A percentile compares a stretch with the other conserved stretches of the same genome.
Evolutionary conservation across 176 grass and related monocot species (phyloP).

Genomic region (Aegilops longissima): DNA sequence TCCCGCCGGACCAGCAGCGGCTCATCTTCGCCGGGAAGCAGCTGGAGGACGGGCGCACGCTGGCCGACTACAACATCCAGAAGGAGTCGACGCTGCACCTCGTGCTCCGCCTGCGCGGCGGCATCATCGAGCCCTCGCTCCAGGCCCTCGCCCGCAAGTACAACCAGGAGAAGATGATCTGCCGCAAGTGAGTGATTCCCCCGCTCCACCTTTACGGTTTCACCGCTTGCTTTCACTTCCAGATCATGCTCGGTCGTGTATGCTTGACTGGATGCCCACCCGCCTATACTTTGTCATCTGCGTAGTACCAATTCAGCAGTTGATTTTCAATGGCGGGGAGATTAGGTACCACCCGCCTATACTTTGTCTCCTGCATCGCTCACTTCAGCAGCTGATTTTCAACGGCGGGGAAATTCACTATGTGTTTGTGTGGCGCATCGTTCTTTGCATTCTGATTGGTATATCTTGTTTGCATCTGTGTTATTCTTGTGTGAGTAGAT

Average conservation of each 20-base stretch:
- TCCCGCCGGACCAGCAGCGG: constrained; percentile 93
- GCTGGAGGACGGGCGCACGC: constrained; percentile 85
- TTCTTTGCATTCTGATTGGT: no score
- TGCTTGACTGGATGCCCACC: no score
- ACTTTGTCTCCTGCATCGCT: constrained; percentile 52
- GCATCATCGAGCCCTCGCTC: constrained; percentile 84
- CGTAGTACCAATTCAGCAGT: constrained; percentile 24
- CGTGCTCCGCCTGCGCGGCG: constrained; percentile 80
- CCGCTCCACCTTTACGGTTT: no score
- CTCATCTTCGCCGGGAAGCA: constrained; percentile 96
- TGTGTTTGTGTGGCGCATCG: no score
- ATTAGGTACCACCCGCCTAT: not conserved
- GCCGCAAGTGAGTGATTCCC: constrained; percentile 52
- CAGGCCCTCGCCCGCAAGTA: constrained; percentile 96
- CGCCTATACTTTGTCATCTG: constrained; percentile 61
- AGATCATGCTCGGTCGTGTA: not conserved
- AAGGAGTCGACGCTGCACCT: constrained; percentile 93
- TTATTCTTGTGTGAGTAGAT: not conserved
- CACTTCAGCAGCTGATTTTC: constrained; percentile 51
- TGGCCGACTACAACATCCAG: constrained; percentile 98
- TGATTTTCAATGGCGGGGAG: constrained; percentile 55
- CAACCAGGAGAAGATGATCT: constrained; percentile 94
- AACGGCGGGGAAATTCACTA: constrained; percentile 17
- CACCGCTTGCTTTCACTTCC: not conserved
- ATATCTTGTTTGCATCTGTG: not conserved